These are phyloP conservation scores for Coemansia guatemalensis DNA, from an alignment of 192 early-diverging fungal species.

Conservation along the genomic window DNA sequence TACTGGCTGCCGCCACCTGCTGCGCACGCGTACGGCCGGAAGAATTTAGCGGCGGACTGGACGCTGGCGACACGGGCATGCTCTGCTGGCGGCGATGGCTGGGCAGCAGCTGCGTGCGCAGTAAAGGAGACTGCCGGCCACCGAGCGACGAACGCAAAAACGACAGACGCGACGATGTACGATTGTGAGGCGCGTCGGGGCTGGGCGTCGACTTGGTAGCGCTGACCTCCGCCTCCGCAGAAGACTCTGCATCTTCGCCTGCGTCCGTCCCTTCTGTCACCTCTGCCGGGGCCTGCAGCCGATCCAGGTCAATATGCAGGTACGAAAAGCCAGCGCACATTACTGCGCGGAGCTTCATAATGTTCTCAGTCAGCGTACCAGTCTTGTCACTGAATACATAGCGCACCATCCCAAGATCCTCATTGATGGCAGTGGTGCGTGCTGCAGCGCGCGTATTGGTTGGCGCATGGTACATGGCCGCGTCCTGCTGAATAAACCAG, in stretches of 20 bases:
- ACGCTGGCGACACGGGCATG: constrained; percentile 25
- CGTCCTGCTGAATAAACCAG: constrained; percentile 77
- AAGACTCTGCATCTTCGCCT: constrained; percentile 78
- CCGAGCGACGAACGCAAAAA: constrained; percentile 15
- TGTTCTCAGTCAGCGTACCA: constrained; percentile 84
- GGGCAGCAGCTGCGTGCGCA: constrained; percentile 16
- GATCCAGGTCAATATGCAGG: constrained; percentile 61
- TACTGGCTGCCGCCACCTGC: constrained; percentile 44
- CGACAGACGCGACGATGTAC: constrained; percentile 19
- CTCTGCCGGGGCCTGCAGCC: constrained; percentile 21
- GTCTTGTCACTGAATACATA: constrained; percentile 93
- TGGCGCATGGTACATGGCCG: constrained; percentile 73
- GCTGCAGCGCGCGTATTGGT: constrained; percentile 74
- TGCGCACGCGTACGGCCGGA: constrained; percentile 18
- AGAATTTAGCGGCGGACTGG: not conserved
- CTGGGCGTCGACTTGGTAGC: not conserved
- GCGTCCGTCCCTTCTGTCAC: not conserved
- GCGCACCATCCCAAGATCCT: constrained; percentile 84
- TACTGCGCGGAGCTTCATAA: constrained; percentile 76
- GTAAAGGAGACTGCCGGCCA: constrained; percentile 46
- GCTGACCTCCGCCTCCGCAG: not conserved
- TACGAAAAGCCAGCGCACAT: constrained; percentile 63
- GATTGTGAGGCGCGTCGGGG: not conserved
- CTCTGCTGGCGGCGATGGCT: constrained; percentile 48
- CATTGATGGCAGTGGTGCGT: constrained; percentile 76